phyloP scores from a whole-genome alignment of 768 basidiomycete genomes.

The Serendipita vermifera region DNA sequence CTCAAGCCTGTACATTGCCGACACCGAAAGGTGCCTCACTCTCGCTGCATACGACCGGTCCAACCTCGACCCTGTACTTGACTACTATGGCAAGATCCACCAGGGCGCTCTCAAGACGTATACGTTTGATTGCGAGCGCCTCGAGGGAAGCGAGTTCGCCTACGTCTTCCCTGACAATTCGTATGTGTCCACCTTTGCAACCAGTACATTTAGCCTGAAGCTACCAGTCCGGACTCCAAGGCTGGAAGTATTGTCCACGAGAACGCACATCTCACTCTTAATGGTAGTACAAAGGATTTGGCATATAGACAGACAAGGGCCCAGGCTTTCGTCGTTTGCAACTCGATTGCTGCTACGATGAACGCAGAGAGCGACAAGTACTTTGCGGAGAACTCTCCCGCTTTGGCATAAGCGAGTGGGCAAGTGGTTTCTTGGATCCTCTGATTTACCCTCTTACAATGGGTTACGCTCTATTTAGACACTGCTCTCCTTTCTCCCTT shows the following conservation, averaged over 20 bases:
- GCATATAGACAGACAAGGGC: constrained; percentile 5
- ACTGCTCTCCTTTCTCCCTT: too few species aligned
- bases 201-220: not conserved
- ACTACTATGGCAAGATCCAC: constrained; percentile 30
- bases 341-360: not conserved
- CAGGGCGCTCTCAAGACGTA: constrained; percentile 16
- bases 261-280: constrained; percentile 6
- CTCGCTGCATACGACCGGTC: too few species aligned
- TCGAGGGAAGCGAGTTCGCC: constrained; percentile 12
- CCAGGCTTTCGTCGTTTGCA: not conserved
- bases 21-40: too few species aligned
- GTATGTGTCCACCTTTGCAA: constrained; percentile 1
- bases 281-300: not conserved
- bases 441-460: too few species aligned
- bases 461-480: too few species aligned
- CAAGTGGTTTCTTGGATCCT: too few species aligned
- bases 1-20: too few species aligned
- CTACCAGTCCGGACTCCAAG: constrained; percentile 14
- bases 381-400: constrained; percentile 10
- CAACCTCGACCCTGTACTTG: constrained; percentile 26
- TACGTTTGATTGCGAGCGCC: constrained; percentile 14
- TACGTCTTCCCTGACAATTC: constrained; percentile 12
- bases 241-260: constrained; percentile 15
- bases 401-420: constrained; percentile 1
- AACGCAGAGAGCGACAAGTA: constrained; percentile 9